A percentile compares a stretch with the other conserved stretches of the same genome.
Conservation (phyloP, 176 grass and related monocot genomes). For the Metroxylon sagu region DNA sequence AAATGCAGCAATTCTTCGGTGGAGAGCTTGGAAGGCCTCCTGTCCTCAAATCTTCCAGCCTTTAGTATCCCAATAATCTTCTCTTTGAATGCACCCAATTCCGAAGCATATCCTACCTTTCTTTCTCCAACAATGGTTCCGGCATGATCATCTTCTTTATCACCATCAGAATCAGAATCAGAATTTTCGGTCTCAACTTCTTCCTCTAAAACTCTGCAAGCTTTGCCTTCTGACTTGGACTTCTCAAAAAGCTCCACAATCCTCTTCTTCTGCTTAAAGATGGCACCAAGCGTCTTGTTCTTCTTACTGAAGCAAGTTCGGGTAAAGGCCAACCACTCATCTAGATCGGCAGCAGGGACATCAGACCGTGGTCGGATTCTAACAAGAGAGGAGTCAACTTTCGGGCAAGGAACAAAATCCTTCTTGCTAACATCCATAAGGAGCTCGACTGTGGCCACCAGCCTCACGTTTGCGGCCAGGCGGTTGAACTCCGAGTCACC, state of each 20-base stretch:
- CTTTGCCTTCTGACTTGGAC: constrained; percentile 17
- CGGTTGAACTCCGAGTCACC: constrained; percentile 80
- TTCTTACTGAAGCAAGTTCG: constrained; percentile 68
- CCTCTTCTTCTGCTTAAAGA: constrained; percentile 90
- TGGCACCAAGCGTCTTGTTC: constrained; percentile 89
- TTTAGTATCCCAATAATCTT: constrained; percentile 44
- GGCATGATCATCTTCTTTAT: background rate
- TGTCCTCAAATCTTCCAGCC: constrained; percentile 24
- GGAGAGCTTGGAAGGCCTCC: constrained; percentile 68
- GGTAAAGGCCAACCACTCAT: constrained; percentile 82
- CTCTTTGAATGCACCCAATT: constrained; percentile 43
- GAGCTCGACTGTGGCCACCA: constrained; percentile 39
- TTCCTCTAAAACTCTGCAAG: background rate
- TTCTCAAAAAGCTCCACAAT: constrained; percentile 34
- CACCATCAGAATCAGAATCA: constrained; percentile 1
- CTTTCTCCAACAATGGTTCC: background rate
- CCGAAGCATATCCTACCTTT: constrained; percentile 13
- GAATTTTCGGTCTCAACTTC: background rate
- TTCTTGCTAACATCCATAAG: constrained; percentile 85
- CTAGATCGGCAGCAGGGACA: constrained; percentile 21
- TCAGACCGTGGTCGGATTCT: constrained; percentile 32
- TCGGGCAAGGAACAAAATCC: constrained; percentile 69
- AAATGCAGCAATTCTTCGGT: constrained; percentile 58
- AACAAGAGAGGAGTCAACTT: constrained; percentile 79
- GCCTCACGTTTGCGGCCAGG: constrained; percentile 55